A percentile compares a stretch with the other conserved stretches of the same genome.
These are phyloP conservation scores for Yarrowia keelungensis DNA, from an alignment of 805 yeast genomes.

Conservation along the genomic window DNA sequence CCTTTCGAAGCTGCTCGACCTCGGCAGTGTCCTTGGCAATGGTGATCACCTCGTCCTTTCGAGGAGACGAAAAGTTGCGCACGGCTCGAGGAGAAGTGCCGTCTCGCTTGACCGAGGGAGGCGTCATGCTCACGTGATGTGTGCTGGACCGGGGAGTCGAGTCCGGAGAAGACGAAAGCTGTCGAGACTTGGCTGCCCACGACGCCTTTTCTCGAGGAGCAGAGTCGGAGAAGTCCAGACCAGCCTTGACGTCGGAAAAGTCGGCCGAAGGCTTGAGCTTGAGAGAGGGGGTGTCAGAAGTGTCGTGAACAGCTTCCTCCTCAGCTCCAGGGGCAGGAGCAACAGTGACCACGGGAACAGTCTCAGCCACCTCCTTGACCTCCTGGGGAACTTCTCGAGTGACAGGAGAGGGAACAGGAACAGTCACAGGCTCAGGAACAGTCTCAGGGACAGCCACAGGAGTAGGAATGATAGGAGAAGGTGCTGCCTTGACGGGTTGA, in stretches of 20 bases:
- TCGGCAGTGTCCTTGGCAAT: conserved; percentile 31
- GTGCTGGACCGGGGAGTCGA: conserved; percentile 42
- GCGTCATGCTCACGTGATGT: conserved; percentile 34
- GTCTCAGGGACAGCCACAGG: conserved; percentile 12
- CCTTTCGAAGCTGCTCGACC: conserved; percentile 46
- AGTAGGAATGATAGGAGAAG: conserved; percentile 9
- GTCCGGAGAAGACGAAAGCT: conserved; percentile 39
- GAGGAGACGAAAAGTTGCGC: conserved; percentile 32
- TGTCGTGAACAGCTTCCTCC: neutral
- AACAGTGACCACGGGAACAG: neutral
- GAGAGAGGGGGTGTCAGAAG: neutral
- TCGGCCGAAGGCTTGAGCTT: conserved; percentile 12
- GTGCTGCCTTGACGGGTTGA: neutral
- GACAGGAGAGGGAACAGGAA: no score
- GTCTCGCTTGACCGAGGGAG: conserved; percentile 36
- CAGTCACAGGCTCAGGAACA: no score
- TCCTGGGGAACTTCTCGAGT: neutral
- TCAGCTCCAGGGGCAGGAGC: conserved; percentile 6
- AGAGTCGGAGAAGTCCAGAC: conserved; percentile 16
- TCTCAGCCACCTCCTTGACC: conserved; percentile 22
- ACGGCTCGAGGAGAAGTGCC: conserved; percentile 40
- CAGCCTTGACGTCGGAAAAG: conserved; percentile 3
- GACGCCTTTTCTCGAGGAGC: conserved; percentile 34
- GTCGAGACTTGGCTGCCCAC: conserved; percentile 45
- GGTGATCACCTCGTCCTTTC: conserved; percentile 43